phyloP scores from a whole-genome alignment of 2,329 filamentous ascomycete species.

The Colletotrichum camelliae region DNA sequence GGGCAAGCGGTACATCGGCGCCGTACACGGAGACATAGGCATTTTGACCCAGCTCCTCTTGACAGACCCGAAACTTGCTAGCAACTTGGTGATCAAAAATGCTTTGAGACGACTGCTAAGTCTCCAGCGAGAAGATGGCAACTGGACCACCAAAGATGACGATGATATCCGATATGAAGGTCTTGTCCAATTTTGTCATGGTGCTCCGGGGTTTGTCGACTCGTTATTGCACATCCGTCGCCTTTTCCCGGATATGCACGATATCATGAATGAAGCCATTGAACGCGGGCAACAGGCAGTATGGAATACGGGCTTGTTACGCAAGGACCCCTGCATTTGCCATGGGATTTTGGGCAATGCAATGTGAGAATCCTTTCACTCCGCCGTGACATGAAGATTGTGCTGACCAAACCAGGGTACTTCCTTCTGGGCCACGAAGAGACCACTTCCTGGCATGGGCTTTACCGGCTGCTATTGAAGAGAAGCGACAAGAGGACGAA shows the following conservation, averaged over 20 bases:
- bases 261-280: constrained; percentile 61
- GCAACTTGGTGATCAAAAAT: constrained; percentile 56
- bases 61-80: constrained; percentile 59
- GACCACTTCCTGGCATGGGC: constrained; percentile 66
- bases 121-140: constrained; percentile 65
- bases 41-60: constrained; percentile 72
- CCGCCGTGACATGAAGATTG: background rate
- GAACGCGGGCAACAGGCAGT: constrained; percentile 56
- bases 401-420: constrained; percentile 26
- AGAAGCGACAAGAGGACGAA: constrained; percentile 33
- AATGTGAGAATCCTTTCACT: constrained; percentile 45
- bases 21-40: constrained; percentile 71
- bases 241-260: constrained; percentile 60
- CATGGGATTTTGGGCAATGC: constrained; percentile 71
- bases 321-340: constrained; percentile 70
- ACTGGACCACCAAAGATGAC: constrained; percentile 56
- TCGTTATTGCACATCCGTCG: constrained; percentile 61
- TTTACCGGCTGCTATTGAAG: constrained; percentile 60
- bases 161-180: constrained; percentile 21
- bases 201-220: constrained; percentile 66
- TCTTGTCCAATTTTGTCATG: constrained; percentile 72
- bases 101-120: constrained; percentile 62
- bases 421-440: constrained; percentile 35
- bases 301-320: constrained; percentile 64
- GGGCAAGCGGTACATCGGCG: constrained; percentile 67